Evolutionary conservation across 1,284 basidiomycete genomes (phyloP).

Genomic region (Trichosporon asahii): DNA sequence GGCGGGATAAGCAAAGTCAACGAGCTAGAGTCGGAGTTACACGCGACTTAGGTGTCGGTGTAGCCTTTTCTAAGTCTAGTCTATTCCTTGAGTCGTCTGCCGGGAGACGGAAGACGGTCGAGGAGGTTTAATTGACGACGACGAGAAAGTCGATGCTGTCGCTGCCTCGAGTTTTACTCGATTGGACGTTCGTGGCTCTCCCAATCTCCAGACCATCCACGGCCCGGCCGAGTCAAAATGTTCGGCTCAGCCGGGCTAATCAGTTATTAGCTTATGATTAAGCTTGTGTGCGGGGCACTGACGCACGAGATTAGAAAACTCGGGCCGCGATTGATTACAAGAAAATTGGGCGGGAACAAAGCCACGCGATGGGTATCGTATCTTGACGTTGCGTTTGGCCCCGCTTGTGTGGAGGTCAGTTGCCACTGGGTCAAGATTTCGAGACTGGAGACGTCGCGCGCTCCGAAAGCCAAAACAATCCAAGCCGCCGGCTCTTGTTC

Average conservation of each 20-base stretch:
- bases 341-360: constrained; percentile 5
- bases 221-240: constrained; percentile 9
- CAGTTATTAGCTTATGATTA: neutral
- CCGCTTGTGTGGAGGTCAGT: constrained; percentile 7
- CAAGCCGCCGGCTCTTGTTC: neutral
- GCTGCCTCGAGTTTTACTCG: constrained; percentile 6
- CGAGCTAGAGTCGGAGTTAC: neutral
- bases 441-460: neutral
- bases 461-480: neutral
- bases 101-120: constrained; percentile 6
- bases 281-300: neutral
- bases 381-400: neutral
- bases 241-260: neutral
- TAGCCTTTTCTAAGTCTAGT: constrained; percentile 4
- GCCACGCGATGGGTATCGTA: neutral
- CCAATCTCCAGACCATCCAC: neutral
- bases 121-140: constrained; percentile 4
- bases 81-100: constrained; percentile 2
- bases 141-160: constrained; percentile 7
- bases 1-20: neutral
- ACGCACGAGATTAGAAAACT: neutral
- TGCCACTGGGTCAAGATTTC: constrained; percentile 13
- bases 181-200: neutral
- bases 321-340: neutral
- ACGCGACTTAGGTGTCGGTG: constrained; percentile 1